phyloP scores from a whole-genome alignment of 140 eudicot species.

The Senecio squalidus region DNA sequence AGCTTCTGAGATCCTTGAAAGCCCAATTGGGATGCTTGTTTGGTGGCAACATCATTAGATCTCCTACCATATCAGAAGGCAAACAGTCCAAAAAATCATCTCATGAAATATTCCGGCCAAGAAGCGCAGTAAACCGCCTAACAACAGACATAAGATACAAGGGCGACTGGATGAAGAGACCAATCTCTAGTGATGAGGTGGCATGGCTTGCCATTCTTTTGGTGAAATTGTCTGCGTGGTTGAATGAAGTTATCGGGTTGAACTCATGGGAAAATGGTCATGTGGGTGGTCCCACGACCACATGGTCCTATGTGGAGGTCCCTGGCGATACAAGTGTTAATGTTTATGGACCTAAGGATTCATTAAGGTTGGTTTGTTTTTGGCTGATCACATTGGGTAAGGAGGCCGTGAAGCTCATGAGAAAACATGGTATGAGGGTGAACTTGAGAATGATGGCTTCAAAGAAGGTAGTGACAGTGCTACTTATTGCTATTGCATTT shows the following conservation, averaged over 20 bases:
- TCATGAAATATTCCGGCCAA: conserved; percentile 68
- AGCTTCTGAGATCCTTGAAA: conserved; percentile 50
- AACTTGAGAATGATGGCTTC: conserved; percentile 80
- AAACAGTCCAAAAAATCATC: conserved; percentile 33
- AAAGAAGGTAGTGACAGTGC: conserved; percentile 52
- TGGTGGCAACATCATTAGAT: conserved; percentile 40
- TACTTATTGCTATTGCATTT: conserved; percentile 38
- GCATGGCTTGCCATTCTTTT: conserved; percentile 84
- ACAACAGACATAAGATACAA: conserved; percentile 15
- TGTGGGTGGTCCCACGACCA: conserved; percentile 7
- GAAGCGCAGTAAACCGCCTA: conserved; percentile 45
- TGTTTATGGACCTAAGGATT: conserved; percentile 43
- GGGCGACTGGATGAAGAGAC: conserved; percentile 84
- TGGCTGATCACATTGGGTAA: conserved; percentile 34
- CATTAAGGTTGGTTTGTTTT: conserved; percentile 37
- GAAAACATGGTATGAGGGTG: conserved; percentile 69
- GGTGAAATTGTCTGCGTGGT: conserved; percentile 51
- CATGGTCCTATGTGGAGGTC: conserved; percentile 57
- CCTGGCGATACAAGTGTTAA: conserved; percentile 23
- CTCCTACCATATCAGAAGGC: conserved; percentile 22
- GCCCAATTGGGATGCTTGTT: conserved; percentile 50
- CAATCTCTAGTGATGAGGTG: conserved; percentile 73
- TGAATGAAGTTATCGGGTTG: conserved; percentile 62
- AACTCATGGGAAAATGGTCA: conserved; percentile 27
- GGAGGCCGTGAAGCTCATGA: conserved; percentile 44